These are phyloP conservation scores for Aspergillus sp. DNA, from an alignment of 2,329 filamentous ascomycete genomes.

Conservation along the genomic window DNA sequence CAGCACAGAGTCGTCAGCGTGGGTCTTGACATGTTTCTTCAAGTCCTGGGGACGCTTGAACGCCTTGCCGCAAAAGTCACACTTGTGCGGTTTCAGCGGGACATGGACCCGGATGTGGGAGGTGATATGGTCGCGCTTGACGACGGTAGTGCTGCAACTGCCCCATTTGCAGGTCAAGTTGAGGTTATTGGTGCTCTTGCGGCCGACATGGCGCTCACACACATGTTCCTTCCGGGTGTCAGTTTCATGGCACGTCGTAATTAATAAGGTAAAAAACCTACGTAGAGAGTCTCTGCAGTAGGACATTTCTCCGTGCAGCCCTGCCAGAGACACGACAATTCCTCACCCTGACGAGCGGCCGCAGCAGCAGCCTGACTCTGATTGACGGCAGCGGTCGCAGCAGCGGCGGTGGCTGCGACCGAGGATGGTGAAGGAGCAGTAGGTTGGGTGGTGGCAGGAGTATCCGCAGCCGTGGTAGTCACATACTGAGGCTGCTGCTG, in stretches of 20 bases:
- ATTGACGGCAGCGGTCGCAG: conserved; percentile 31
- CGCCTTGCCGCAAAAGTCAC: conserved; percentile 95
- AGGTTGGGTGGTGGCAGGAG: conserved; percentile 1
- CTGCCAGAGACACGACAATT: conserved; percentile 52
- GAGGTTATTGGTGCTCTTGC: conserved; percentile 98
- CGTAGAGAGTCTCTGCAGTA: conserved; percentile 54
- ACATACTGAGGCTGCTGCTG: conserved; percentile 14
- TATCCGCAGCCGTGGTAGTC: conserved; percentile 14
- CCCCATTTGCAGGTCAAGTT: conserved; percentile 98
- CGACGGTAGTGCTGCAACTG: conserved; percentile 87
- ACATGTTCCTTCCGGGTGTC: conserved; percentile 68
- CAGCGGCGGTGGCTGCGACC: conserved; percentile 26
- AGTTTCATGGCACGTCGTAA: background rate
- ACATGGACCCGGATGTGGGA: conserved; percentile 98
- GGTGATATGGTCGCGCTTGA: conserved; percentile 98
- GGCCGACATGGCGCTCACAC: conserved; percentile 94
- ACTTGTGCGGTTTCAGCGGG: conserved; percentile 98
- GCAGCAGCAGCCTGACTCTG: conserved; percentile 26
- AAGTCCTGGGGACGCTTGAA: conserved; percentile 98
- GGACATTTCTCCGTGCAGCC: conserved; percentile 53
- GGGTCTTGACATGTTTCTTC: conserved; percentile 99
- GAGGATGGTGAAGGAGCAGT: conserved; percentile 21
- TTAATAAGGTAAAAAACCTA: conserved; percentile 28
- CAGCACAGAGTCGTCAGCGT: conserved; percentile 85
- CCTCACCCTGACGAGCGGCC: conserved; percentile 25